Percentiles rank a stretch among this genome's conserved stretches.
These are phyloP conservation scores for Cytospora chrysosperma DNA, from an alignment of 2,329 filamentous ascomycete species.

Conservation along the genomic window DNA sequence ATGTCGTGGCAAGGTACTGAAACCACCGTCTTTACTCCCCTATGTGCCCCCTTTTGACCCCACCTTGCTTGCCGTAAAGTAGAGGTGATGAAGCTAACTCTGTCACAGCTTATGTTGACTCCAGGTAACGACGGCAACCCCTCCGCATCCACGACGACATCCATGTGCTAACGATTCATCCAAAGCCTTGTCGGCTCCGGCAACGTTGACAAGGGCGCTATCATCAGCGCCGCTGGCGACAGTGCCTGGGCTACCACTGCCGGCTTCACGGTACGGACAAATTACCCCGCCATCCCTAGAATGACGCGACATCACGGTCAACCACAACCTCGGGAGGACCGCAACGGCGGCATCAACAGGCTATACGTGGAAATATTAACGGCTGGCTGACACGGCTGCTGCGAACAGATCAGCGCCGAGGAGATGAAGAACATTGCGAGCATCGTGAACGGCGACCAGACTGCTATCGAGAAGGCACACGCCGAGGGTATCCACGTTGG, in stretches of 20 bases:
- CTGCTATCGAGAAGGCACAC: constrained; percentile 64
- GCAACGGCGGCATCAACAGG: not conserved
- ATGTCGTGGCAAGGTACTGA: constrained; percentile 74
- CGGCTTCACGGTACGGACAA: constrained; percentile 66
- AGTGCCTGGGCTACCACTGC: constrained; percentile 73
- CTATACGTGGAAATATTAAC: constrained; percentile 30
- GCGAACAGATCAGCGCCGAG: constrained; percentile 50
- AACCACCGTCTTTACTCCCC: not conserved
- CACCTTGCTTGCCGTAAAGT: constrained; percentile 30
- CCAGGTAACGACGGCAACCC: constrained; percentile 41
- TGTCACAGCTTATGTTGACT: constrained; percentile 49
- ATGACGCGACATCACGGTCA: constrained; percentile 1
- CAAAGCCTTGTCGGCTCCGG: constrained; percentile 74
- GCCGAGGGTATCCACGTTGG: constrained; percentile 72
- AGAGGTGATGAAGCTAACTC: constrained; percentile 32
- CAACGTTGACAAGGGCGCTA: constrained; percentile 80
- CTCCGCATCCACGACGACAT: constrained; percentile 10
- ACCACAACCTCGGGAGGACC: not conserved
- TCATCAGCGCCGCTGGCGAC: constrained; percentile 78
- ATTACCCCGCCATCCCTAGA: constrained; percentile 15
- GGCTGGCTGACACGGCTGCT: constrained; percentile 9
- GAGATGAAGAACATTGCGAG: constrained; percentile 60
- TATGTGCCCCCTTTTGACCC: constrained; percentile 28
- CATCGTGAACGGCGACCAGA: constrained; percentile 47
- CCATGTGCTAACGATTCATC: constrained; percentile 3